These are phyloP conservation scores for Alternaria consortialis DNA, from an alignment of 2,329 filamentous ascomycete species.

Conservation along the genomic window DNA sequence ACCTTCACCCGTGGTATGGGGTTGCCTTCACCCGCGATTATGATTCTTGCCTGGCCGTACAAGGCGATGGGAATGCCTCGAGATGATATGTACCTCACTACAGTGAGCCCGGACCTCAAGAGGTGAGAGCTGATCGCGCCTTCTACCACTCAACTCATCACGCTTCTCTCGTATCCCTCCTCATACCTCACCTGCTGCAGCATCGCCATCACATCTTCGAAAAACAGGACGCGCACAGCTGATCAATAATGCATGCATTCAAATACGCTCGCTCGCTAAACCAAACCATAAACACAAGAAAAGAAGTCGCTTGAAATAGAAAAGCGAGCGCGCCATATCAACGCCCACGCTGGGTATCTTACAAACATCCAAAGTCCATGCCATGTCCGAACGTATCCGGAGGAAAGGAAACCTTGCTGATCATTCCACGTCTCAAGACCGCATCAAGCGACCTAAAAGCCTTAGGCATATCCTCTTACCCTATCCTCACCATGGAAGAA, in stretches of 20 bases:
- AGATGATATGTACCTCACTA: too few species aligned
- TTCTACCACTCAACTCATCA: not conserved
- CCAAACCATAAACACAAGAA: constrained; percentile 9
- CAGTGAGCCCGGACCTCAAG: not conserved
- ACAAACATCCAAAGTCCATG: constrained; percentile 16
- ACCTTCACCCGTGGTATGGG: too few species aligned
- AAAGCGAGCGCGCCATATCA: constrained; percentile 4
- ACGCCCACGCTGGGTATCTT: constrained; percentile 23
- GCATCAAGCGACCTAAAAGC: not conserved
- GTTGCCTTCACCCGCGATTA: too few species aligned
- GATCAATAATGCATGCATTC: not conserved
- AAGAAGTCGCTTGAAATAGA: constrained; percentile 11
- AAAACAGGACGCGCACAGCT: not conserved
- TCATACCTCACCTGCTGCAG: not conserved
- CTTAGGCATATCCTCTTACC: constrained; percentile 11
- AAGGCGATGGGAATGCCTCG: too few species aligned
- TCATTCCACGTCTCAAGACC: not conserved
- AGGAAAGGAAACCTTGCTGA: constrained; percentile 4
- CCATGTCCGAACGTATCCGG: not conserved
- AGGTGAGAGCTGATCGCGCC: not conserved
- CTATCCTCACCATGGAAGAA: constrained; percentile 28
- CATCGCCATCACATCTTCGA: not conserved
- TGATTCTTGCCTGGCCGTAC: too few species aligned
- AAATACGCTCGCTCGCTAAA: not conserved
- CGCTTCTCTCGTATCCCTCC: not conserved